Evolutionary conservation across 768 basidiomycete species (phyloP).

Genomic region (Tulasnella sp.): DNA sequence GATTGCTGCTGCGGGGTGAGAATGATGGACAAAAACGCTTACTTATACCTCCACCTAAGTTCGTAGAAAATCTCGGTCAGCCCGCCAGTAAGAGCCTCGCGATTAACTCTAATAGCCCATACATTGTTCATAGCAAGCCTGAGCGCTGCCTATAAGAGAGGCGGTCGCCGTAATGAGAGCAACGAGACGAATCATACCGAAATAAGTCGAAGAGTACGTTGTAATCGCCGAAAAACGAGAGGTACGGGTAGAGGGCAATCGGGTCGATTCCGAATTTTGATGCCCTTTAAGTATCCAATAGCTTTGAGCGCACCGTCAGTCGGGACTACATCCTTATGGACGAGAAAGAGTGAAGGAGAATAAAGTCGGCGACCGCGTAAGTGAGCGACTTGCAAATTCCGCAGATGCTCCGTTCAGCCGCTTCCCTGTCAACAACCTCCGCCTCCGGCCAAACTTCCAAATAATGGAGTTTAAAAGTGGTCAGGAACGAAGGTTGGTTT

Average conservation of each 20-base stretch:
- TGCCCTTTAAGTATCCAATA: not conserved
- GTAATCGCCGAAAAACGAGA: not conserved
- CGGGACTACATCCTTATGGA: not conserved
- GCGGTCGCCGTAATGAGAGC: not conserved
- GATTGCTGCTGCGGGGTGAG: not conserved
- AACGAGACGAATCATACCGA: not conserved
- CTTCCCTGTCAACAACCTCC: not conserved
- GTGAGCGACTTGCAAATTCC: not conserved
- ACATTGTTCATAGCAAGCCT: slow-evolving; percentile 13
- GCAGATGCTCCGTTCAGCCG: not conserved
- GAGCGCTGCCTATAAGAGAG: not conserved
- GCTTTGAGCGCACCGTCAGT: not conserved
- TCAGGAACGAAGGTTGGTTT: too few species aligned
- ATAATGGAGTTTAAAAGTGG: too few species aligned
- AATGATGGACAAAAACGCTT: slow-evolving; percentile 28
- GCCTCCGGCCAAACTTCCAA: not conserved
- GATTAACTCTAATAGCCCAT: not conserved
- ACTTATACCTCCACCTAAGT: slow-evolving; percentile 27
- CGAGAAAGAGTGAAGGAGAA: not conserved
- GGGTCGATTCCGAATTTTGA: not conserved
- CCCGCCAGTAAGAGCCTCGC: not conserved
- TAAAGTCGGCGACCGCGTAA: not conserved
- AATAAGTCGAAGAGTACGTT: not conserved
- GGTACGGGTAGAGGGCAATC: not conserved
- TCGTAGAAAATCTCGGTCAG: not conserved